Percentiles rank a stretch among this genome's conserved stretches.
These are phyloP conservation scores for Physaria fendleri DNA, from an alignment of 345 rosid genomes.

Conservation along the genomic window DNA sequence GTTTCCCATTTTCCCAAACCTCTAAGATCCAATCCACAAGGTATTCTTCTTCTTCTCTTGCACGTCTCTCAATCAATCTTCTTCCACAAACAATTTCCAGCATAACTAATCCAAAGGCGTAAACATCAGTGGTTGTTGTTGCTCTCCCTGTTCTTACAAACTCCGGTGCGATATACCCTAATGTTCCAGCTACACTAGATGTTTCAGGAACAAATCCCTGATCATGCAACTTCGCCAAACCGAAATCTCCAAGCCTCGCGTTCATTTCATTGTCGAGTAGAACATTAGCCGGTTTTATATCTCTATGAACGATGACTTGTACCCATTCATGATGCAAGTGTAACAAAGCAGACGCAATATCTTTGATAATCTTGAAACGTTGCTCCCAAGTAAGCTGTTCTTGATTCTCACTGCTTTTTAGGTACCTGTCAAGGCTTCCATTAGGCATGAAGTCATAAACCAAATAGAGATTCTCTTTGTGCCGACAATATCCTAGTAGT, in stretches of 20 bases:
- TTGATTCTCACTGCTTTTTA: slow-evolving; percentile 11
- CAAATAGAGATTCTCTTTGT: slow-evolving; percentile 34
- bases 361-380: slow-evolving; percentile 37
- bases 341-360: slow-evolving; percentile 32
- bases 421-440: slow-evolving; percentile 44
- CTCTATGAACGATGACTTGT: slow-evolving; percentile 42
- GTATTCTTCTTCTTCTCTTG: not conserved
- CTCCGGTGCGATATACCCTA: slow-evolving; percentile 42
- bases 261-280: slow-evolving; percentile 32
- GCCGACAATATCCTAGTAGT: slow-evolving; percentile 41
- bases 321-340: slow-evolving; percentile 48
- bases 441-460: slow-evolving; percentile 50
- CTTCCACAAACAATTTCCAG: slow-evolving; percentile 46
- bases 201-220: slow-evolving; percentile 34
- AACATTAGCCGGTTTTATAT: slow-evolving; percentile 37
- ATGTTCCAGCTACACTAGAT: slow-evolving; percentile 37
- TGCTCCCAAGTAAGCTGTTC: slow-evolving; percentile 35
- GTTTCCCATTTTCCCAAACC: slow-evolving; percentile 33
- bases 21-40: slow-evolving; percentile 35
- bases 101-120: slow-evolving; percentile 35
- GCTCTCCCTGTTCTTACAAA: slow-evolving; percentile 35
- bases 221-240: slow-evolving; percentile 35
- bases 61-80: slow-evolving; percentile 25
- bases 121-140: slow-evolving; percentile 35
- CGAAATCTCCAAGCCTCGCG: slow-evolving; percentile 43